Evolutionary conservation across 768 basidiomycete species (phyloP).

Genomic region (Cystofilobasidium ferigula): DNA sequence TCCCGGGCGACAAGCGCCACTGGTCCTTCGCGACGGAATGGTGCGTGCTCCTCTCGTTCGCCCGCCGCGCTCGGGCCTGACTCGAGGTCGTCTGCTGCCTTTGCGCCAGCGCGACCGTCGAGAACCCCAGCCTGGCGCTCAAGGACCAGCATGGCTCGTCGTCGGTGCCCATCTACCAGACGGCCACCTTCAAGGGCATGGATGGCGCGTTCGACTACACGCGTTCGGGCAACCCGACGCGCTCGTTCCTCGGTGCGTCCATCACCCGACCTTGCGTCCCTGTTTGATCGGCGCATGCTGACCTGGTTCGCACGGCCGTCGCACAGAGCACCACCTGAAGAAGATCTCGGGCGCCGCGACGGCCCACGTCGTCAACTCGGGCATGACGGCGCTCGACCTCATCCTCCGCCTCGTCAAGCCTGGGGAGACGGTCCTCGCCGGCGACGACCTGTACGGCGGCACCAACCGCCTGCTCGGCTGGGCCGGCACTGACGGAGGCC

Average conservation of each 20-base stretch:
- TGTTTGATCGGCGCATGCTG: neutral
- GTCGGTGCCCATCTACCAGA: conserved; percentile 94
- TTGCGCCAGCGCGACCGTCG: conserved; percentile 33
- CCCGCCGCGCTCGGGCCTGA: neutral
- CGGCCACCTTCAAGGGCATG: conserved; percentile 93
- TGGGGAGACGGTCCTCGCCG: conserved; percentile 83
- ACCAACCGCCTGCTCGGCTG: conserved; percentile 90
- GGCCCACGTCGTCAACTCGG: conserved; percentile 86
- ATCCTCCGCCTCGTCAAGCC: conserved; percentile 90
- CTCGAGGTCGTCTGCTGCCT: neutral
- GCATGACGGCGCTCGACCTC: conserved; percentile 95
- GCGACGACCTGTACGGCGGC: conserved; percentile 91
- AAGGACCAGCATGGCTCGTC: conserved; percentile 94
- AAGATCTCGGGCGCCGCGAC: conserved; percentile 87
- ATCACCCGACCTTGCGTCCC: neutral
- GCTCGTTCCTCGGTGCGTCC: conserved; percentile 78
- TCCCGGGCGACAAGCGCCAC: conserved; percentile 7
- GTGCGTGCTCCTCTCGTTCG: neutral
- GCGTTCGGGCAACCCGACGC: conserved; percentile 89
- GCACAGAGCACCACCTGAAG: conserved; percentile 91
- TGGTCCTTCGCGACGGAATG: conserved; percentile 25
- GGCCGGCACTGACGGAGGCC: conserved; percentile 72
- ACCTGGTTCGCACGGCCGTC: neutral
- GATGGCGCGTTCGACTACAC: conserved; percentile 78
- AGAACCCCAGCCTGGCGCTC: conserved; percentile 39